Evolutionary conservation across 805 yeast genomes (phyloP).

Genomic region (Metschnikowia continentalis): DNA sequence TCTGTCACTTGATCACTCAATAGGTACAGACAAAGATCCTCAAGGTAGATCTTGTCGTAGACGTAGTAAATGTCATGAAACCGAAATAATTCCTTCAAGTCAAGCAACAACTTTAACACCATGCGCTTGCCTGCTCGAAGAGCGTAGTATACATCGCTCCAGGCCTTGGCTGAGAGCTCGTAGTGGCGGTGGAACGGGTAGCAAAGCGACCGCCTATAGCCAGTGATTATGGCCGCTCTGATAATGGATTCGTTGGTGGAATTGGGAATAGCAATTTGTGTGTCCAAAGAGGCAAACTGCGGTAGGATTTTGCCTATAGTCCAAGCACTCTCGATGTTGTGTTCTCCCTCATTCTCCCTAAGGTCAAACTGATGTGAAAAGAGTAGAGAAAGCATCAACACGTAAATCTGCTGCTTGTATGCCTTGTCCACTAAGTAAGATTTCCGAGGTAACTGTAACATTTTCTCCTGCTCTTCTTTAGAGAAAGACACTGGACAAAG

Average conservation of each 20-base stretch:
- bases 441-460: slow-evolving; percentile 66
- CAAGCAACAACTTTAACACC: slow-evolving; percentile 56
- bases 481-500: slow-evolving; percentile 50
- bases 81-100: slow-evolving; percentile 67
- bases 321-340: slow-evolving; percentile 90
- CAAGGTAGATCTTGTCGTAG: slow-evolving; percentile 70
- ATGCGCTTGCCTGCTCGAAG: slow-evolving; percentile 67
- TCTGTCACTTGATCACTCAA: slow-evolving; percentile 58
- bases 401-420: slow-evolving; percentile 48
- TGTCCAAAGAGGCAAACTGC: slow-evolving; percentile 69
- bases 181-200: slow-evolving; percentile 79
- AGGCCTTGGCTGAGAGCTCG: slow-evolving; percentile 52
- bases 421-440: slow-evolving; percentile 52
- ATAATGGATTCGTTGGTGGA: slow-evolving; percentile 35
- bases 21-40: slow-evolving; percentile 76
- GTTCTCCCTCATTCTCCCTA: slow-evolving; percentile 66
- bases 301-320: slow-evolving; percentile 84
- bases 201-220: slow-evolving; percentile 67
- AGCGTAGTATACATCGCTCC: slow-evolving; percentile 70
- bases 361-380: slow-evolving; percentile 74
- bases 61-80: slow-evolving; percentile 82
- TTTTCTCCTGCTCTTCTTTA: slow-evolving; percentile 56
- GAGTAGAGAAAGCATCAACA: slow-evolving; percentile 60
- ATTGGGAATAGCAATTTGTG: slow-evolving; percentile 39
- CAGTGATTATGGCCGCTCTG: slow-evolving; percentile 52